phyloP scores from a whole-genome alignment of 1,139 yeast species.

The Geotrichum histeridarum region DNA sequence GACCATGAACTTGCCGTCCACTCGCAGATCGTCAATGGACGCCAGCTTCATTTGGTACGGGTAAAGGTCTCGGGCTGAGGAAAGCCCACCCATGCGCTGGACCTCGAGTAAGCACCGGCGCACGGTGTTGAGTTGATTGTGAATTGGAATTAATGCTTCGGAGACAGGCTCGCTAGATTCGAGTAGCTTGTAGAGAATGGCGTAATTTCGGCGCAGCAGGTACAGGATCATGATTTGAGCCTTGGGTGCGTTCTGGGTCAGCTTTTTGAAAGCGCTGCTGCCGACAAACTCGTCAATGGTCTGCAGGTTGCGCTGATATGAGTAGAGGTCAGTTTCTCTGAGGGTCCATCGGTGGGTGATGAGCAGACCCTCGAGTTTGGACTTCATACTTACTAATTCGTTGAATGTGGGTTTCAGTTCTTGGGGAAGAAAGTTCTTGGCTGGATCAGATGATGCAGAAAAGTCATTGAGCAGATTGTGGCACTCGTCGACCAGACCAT shows the following conservation, averaged over 20 bases:
- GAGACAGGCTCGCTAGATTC: constrained; percentile 93
- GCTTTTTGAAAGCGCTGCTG: constrained; percentile 48
- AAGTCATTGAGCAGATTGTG: constrained; percentile 67
- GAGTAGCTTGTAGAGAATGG: constrained; percentile 76
- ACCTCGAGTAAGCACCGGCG: constrained; percentile 83
- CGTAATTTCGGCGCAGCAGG: constrained; percentile 79
- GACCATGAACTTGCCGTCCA: constrained; percentile 85
- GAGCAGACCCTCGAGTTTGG: constrained; percentile 69
- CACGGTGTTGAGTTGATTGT: constrained; percentile 86
- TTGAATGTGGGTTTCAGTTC: constrained; percentile 48
- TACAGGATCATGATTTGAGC: constrained; percentile 70
- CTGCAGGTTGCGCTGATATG: constrained; percentile 67
- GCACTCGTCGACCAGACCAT: constrained; percentile 61
- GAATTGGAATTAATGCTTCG: constrained; percentile 86
- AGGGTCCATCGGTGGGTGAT: constrained; percentile 95
- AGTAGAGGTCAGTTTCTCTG: constrained; percentile 87
- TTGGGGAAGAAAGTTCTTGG: constrained; percentile 43
- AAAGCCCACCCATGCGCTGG: constrained; percentile 85
- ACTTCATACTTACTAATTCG: constrained; percentile 57
- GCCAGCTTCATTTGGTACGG: constrained; percentile 94
- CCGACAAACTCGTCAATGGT: constrained; percentile 59
- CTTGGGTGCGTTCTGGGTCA: constrained; percentile 28
- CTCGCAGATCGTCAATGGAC: constrained; percentile 78
- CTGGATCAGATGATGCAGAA: constrained; percentile 49
- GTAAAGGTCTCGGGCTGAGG: constrained; percentile 78